Base-by-base conservation (phyloP, 495 filamentous ascomycete species). In the Xylaria longipes region DNA sequence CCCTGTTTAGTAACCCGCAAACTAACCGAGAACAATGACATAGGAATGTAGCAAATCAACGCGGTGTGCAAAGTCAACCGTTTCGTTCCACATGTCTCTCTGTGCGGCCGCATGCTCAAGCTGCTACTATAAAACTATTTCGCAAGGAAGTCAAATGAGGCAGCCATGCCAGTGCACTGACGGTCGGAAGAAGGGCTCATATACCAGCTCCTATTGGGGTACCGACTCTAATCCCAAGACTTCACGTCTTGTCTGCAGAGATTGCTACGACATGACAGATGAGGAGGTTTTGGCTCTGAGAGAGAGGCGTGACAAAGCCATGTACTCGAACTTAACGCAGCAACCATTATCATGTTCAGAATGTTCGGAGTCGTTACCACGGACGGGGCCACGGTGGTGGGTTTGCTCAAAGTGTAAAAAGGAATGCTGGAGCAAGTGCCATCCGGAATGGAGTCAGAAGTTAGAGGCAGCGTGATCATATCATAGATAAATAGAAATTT, bases 331-430 rank as follows among this genome's bases (percentile, higher is more conserved):
- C 15, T 60, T 60, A 11, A 60, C 33, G 4, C 57, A 60, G 33
- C 57, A 60, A 14, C 33, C 57, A 12, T 60, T 60, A 14, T 60
- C 57, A 22, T 60, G 57, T 37, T 60, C 57, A 14, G 8, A 11
- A 4, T 60, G 57, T 60, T 37, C 57, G 7, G 57, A 60, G n/a
- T 60, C 57, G 8, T 37, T 60, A 12, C 33, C 57, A 4, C 57
- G 57, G 9, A 60, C 31, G 14, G 57, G 57, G 31, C 57, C 57
- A 5, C 37, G 57, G 57, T 60, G 57, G 57, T 60, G 57, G 57
- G 57, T 60, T 60, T 60, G 57, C n/a, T n/a, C 31, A 22, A 60
- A 60, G 9, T 60, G 57, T 37, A 60, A 22, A 37, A 60, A 22
- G 57, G 57, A 60, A 22, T 60, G 57, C 20, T 37, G 57, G 33